Conservation (phyloP, 805 yeast species). For the Candida maris region DNA sequence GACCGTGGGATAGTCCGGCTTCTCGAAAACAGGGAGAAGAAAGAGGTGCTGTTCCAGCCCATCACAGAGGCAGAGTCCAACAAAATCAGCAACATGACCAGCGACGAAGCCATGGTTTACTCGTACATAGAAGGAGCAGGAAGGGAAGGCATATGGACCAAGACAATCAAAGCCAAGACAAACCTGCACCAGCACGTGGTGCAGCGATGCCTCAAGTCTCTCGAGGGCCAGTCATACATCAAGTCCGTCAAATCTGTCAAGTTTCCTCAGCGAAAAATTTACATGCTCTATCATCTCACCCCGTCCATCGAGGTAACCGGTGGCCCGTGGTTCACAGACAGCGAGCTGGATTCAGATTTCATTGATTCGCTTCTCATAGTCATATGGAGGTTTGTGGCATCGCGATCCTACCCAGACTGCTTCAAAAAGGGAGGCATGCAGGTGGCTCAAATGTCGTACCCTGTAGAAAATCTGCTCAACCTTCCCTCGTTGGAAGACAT, state of each 20-base stretch:
- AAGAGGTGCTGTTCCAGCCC: slow-evolving; percentile 67
- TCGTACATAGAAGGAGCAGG: slow-evolving; percentile 90
- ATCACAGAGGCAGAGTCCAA: slow-evolving; percentile 70
- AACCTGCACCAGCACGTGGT: slow-evolving; percentile 92
- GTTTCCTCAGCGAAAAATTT: slow-evolving; percentile 88
- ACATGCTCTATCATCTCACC: slow-evolving; percentile 89
- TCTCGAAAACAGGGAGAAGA: slow-evolving; percentile 54
- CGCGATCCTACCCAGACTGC: slow-evolving; percentile 71
- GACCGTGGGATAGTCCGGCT: slow-evolving; percentile 58
- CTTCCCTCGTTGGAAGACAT: slow-evolving; percentile 74
- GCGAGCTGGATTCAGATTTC: slow-evolving; percentile 90
- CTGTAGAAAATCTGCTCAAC: slow-evolving; percentile 34
- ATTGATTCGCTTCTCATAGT: slow-evolving; percentile 79
- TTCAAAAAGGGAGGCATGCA: slow-evolving; percentile 40
- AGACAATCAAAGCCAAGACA: slow-evolving; percentile 82
- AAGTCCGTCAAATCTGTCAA: slow-evolving; percentile 89
- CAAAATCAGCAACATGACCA: slow-evolving; percentile 70
- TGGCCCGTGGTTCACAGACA: slow-evolving; percentile 98
- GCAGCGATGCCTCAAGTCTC: slow-evolving; percentile 69
- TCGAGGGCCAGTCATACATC: slow-evolving; percentile 79
- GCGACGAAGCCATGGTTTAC: slow-evolving; percentile 89
- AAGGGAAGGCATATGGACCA: slow-evolving; percentile 95
- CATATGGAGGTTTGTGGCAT: slow-evolving; percentile 82
- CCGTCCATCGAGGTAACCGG: slow-evolving; percentile 97
- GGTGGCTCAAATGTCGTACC: slow-evolving; percentile 26